phyloP scores from a whole-genome alignment of 2,329 filamentous ascomycete genomes.

The Graphilbum sp. region DNA sequence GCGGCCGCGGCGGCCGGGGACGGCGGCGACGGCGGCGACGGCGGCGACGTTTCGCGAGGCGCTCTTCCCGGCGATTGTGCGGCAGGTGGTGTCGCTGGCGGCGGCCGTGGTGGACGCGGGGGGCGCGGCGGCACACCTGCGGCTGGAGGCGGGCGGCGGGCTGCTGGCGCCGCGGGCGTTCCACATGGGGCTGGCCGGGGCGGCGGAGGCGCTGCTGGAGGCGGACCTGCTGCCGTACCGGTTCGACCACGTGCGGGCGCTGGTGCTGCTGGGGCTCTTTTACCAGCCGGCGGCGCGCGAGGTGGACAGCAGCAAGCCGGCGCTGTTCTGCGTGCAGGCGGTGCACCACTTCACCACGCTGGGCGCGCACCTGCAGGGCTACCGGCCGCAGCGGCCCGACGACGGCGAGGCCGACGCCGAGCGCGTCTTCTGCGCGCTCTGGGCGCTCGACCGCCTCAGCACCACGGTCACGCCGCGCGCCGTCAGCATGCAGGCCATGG shows the following conservation, averaged over 20 bases:
- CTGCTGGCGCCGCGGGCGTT: constrained; percentile 30
- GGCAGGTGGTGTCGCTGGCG: constrained; percentile 38
- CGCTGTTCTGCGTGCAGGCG: constrained; percentile 34
- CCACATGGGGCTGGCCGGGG: constrained; percentile 28
- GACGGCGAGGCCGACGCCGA: constrained; percentile 21
- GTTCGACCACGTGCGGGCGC: constrained; percentile 36
- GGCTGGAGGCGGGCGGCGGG: constrained; percentile 22
- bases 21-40: no score
- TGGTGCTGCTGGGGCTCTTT: constrained; percentile 40
- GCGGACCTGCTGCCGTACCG: constrained; percentile 36
- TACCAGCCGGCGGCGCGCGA: constrained; percentile 33
- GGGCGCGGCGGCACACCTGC: constrained; percentile 24
- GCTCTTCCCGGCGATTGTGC: constrained; percentile 25
- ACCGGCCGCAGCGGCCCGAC: constrained; percentile 15
- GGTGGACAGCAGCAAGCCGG: constrained; percentile 37
- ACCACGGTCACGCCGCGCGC: constrained; percentile 44
- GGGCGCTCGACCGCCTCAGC: constrained; percentile 44
- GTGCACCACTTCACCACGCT: constrained; percentile 41
- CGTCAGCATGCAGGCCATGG: constrained; percentile 41
- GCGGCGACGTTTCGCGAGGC: background rate
- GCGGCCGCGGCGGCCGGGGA: constrained; percentile 5
- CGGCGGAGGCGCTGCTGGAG: constrained; percentile 32
- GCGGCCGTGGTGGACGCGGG: constrained; percentile 29
- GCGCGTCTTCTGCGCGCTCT: constrained; percentile 39
- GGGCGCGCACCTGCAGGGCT: constrained; percentile 33